These are phyloP conservation scores for Colletotrichum melonis DNA, from an alignment of 2,329 filamentous ascomycete species.

Conservation along the genomic window DNA sequence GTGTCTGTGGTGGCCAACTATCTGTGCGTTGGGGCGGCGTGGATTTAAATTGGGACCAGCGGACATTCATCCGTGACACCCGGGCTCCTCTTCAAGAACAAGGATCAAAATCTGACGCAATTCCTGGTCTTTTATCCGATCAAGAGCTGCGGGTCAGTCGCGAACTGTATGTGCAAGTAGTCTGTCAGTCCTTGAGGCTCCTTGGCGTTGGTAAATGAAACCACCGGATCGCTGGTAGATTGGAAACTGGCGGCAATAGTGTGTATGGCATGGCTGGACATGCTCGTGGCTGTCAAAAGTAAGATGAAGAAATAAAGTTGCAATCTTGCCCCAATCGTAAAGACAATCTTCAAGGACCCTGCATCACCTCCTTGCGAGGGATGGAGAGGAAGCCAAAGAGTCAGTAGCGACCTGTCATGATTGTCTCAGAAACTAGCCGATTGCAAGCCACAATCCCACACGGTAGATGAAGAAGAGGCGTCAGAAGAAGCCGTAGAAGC, in stretches of 20 bases:
- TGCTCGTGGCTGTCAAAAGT: not conserved
- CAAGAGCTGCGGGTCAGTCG: not conserved
- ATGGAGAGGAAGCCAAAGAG: not conserved
- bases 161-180: not conserved
- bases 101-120: conserved; percentile 17
- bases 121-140: conserved; percentile 19
- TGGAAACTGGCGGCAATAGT: not conserved
- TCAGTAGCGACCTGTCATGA: not conserved
- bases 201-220: conserved; percentile 14
- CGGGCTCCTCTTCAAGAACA: conserved; percentile 4
- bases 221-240: not conserved
- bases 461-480: not conserved
- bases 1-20: not conserved
- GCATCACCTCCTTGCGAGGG: not conserved
- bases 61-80: conserved; percentile 13
- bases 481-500: not conserved
- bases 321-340: not conserved
- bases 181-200: conserved; percentile 4
- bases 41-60: conserved; percentile 19
- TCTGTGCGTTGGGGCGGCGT: not conserved
- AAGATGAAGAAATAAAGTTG: not conserved
- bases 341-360: not conserved
- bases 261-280: not conserved
- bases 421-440: not conserved
- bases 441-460: not conserved